Evolutionary conservation across 2,329 filamentous ascomycete genomes (phyloP), one percentile per base, ranked within the genome.

Genomic region (Rutstroemia sp.): DNA sequence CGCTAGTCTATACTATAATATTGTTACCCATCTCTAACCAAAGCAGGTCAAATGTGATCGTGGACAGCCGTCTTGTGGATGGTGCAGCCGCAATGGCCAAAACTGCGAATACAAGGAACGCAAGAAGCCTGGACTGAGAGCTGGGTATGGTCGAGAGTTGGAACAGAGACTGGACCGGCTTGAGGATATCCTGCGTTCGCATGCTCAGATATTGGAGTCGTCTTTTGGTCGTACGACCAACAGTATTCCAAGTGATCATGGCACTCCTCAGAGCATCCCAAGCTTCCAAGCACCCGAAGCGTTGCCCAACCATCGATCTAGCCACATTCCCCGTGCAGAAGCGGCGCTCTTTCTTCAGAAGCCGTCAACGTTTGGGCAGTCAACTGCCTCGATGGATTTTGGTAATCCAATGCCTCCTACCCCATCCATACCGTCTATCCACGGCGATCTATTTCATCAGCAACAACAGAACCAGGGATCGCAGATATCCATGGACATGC

Each of bases 11-110:
- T 12, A 4, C 23, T 10, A 16, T 27, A 21, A 25, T 5, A 30
- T 9, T 5, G 38, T 19, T 51, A 7, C 14, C 8, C 12, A 51
- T 56, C 17, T 56, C 62, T 66, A 45, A 66, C 52, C 19, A 34
- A 4, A 25, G 7, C 64, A 84, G 82, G 83, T 87, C 27, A 87
- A 87, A 78, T 88, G 86, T 71, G 87, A 92, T 71, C 81, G 88
- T 38, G 84, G 83, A 5, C 86, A 89, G 65, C 88, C 88, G 1
- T 81, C 83, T 5, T 87, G 83, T 64, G 82, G 83, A 50, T 86
- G 83, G 83, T 86, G 83, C 64, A 81, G 73, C 61, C 80, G 82
- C 57, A 86, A 87, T 69, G 77, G 77, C 34, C 80, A 81, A 30
- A 68, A 73, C 17, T 87, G 83, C 72, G 83, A 86, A 67, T 87